Base-by-base conservation (phyloP, 1,284 basidiomycete species). In the Mycena citricolor region DNA sequence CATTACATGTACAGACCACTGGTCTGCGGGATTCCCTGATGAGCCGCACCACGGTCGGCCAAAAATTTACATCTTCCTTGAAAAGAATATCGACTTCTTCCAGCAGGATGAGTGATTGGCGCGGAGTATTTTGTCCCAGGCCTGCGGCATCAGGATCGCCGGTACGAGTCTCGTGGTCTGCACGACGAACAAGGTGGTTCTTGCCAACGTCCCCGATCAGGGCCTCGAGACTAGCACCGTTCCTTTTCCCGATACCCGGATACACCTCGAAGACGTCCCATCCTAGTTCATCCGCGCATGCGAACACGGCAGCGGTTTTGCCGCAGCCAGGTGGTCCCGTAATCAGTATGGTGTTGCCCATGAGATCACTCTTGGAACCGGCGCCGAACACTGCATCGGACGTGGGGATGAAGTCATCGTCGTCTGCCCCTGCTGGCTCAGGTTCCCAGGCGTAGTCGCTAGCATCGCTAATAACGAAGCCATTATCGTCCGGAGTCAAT, bases 241-340 rank as follows among this genome's bases (percentile, higher is more conserved):
- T 89, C 17, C 97, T 79, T 58, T 80, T 87, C 19, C 91, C 91
- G 47, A 94, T 85, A 4, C 97, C 97, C n/a, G 97, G 89, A 65
- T 94, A 91, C 8, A 99, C 90, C 64, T 99, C 97, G 59, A 99
- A 97, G 10, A 99, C 83, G 39, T 97, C 90, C 86, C 90, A 99
- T 4, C 88, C 92, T 16, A 99, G 75, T 64, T 98, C 92, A 32
- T 86, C 79, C 3, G 94, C 92, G 53, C 93, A 94, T 0, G 94
- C 94, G 61, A 97, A 91, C 0, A 97, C 86, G 5, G 92, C 82
- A 0, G 92, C 86, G 4, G 93, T 94, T 69, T 99, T 99, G 20
- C 97, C 97, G 34, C 76, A 77, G 1, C 95, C 97, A 19, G 77
- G 67, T 0, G 92, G 90, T 0, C 97, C 97, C 17, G 70, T 60